Conservation (phyloP, 1,284 basidiomycete genomes). For the Moesziomyces sp. region DNA sequence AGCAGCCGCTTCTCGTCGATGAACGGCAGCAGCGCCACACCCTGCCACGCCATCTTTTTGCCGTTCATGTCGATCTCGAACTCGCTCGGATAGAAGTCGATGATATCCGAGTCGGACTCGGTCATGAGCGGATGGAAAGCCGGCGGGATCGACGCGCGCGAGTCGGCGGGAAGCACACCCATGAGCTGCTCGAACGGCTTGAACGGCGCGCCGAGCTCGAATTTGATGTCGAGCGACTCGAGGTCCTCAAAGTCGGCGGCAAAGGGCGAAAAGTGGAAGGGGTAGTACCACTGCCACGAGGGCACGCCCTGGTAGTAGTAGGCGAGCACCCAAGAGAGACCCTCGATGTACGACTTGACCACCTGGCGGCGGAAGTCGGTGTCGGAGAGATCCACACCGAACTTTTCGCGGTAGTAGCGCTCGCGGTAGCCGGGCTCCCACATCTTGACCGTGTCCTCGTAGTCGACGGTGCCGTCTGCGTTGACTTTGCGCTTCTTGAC, state of each 20-base stretch:
- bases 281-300: slow-evolving; percentile 99
- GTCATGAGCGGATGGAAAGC: slow-evolving; percentile 91
- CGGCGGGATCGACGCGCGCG: slow-evolving; percentile 85
- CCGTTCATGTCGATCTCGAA: slow-evolving; percentile 99
- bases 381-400: slow-evolving; percentile 80
- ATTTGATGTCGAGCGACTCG: slow-evolving; percentile 80
- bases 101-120: slow-evolving; percentile 86
- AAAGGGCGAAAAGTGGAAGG: slow-evolving; percentile 97
- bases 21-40: slow-evolving; percentile 94
- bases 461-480: slow-evolving; percentile 75
- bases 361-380: slow-evolving; percentile 80
- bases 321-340: slow-evolving; percentile 92
- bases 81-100: slow-evolving; percentile 92
- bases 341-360: slow-evolving; percentile 87
- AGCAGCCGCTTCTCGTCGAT: slow-evolving; percentile 82
- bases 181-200: slow-evolving; percentile 97
- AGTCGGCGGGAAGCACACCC: slow-evolving; percentile 95
- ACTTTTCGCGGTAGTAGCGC: slow-evolving; percentile 95
- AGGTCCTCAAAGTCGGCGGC: slow-evolving; percentile 88
- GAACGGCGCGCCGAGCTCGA: slow-evolving; percentile 85
- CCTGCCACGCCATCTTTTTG: slow-evolving; percentile 99
- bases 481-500: slow-evolving; percentile 59
- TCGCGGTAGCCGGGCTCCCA: slow-evolving; percentile 77
- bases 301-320: slow-evolving; percentile 98
- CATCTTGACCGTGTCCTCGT: slow-evolving; percentile 92